A percentile compares a stretch with the other conserved stretches of the same genome.
Conservation (phyloP, 2,329 filamentous ascomycete genomes). For the Apiospora pterosperma region DNA sequence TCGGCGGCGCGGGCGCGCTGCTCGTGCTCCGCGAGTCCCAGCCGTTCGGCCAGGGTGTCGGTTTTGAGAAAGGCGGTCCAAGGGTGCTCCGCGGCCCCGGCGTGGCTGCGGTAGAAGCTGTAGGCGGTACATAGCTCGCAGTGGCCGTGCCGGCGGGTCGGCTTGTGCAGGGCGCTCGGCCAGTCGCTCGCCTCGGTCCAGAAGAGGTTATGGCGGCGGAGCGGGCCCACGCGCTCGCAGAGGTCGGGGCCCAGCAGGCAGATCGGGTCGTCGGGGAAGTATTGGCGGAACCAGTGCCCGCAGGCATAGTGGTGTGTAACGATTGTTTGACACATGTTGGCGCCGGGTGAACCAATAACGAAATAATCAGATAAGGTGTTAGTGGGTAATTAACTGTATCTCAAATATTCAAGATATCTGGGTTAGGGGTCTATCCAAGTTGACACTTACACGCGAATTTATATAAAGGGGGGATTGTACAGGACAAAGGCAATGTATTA, state of each 20-base stretch:
- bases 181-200: not conserved
- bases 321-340: not conserved
- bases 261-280: not conserved
- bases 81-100: not conserved
- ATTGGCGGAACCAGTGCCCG: not conserved
- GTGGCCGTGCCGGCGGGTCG: not conserved
- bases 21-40: not conserved
- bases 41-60: not conserved
- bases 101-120: not conserved
- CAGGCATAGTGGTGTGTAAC: not conserved
- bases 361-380: not conserved
- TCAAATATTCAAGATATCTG: not conserved
- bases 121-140: not conserved
- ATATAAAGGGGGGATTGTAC: not conserved
- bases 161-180: not conserved
- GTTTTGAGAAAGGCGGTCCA: not conserved
- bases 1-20: not conserved
- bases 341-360: not conserved
- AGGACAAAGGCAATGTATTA: not conserved
- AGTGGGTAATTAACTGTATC: not conserved
- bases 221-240: not conserved
- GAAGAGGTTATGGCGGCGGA: not conserved
- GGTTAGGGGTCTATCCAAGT: not conserved
- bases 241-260: not conserved
- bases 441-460: not conserved